Conservation (phyloP, 2,329 filamentous ascomycete species). For the Phialophora macrospora region DNA sequence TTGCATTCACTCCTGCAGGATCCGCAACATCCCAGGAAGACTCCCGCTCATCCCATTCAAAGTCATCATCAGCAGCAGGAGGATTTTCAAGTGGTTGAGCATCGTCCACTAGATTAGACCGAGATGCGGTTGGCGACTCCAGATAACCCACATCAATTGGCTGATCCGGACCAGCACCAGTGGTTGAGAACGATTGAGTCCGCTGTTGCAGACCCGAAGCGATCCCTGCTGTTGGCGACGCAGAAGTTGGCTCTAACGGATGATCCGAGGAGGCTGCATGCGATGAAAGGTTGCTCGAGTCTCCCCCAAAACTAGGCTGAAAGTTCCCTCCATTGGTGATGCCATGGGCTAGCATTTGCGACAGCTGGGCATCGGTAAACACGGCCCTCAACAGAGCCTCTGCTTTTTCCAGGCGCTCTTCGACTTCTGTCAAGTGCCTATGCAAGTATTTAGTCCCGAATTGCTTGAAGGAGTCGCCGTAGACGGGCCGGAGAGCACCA, state of each 20-base stretch:
- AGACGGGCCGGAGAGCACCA: not conserved
- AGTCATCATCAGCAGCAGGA: constrained; percentile 34
- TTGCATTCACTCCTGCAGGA: constrained; percentile 4
- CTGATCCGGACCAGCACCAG: constrained; percentile 10
- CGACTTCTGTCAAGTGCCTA: constrained; percentile 37
- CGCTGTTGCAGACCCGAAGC: not conserved
- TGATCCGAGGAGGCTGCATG: not conserved
- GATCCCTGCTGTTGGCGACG: not conserved
- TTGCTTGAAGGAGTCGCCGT: not conserved
- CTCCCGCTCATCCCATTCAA: constrained; percentile 37
- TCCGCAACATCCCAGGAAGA: constrained; percentile 26
- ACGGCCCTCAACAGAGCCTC: constrained; percentile 30
- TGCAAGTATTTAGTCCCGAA: constrained; percentile 2
- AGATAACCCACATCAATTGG: constrained; percentile 22
- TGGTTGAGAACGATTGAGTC: constrained; percentile 9
- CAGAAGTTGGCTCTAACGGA: not conserved
- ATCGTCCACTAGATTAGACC: constrained; percentile 11
- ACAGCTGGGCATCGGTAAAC: constrained; percentile 31
- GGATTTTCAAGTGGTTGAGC: constrained; percentile 24
- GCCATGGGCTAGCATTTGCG: constrained; percentile 33
- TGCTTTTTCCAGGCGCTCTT: constrained; percentile 34
- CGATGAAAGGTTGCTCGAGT: not conserved
- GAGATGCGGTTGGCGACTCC: constrained; percentile 9
- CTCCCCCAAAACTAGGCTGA: not conserved
- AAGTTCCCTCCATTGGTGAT: constrained; percentile 14